A percentile compares a stretch with the other conserved stretches of the same genome.
Evolutionary conservation across 148 eudicot genomes (phyloP).

Genomic region (Cornus suecica): DNA sequence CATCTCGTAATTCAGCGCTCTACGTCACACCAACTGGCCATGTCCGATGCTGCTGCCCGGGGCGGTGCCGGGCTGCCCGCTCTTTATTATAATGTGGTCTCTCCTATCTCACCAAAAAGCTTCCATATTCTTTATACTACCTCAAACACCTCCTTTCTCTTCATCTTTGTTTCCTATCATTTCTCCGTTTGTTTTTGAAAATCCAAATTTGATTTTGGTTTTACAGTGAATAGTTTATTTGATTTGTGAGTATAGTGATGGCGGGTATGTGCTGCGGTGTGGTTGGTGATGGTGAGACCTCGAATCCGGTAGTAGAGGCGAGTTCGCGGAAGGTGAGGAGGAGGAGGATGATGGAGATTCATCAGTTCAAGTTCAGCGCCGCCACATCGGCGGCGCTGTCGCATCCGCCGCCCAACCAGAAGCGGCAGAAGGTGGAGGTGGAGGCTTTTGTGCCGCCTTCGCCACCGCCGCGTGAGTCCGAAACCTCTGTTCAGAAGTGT

Average conservation of each 20-base stretch:
- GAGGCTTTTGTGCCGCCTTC: background rate
- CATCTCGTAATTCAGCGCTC: conserved; percentile 19
- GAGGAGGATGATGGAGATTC: conserved; percentile 50
- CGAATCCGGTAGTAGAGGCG: conserved; percentile 49
- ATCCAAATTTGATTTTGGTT: background rate
- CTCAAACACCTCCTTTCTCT: no score
- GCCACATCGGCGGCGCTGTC: conserved; percentile 16
- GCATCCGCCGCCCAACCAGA: conserved; percentile 9
- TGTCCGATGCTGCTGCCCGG: conserved; percentile 56
- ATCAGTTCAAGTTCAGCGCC: conserved; percentile 37
- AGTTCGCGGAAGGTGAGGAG: conserved; percentile 36
- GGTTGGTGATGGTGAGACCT: conserved; percentile 56
- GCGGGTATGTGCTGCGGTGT: conserved; percentile 81
- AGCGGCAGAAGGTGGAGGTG: conserved; percentile 18
- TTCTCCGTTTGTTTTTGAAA: no score
- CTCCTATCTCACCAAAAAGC: background rate
- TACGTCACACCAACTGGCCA: conserved; percentile 43
- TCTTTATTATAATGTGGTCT: conserved; percentile 24
- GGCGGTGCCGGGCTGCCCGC: conserved; percentile 41
- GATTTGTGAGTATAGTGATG: conserved; percentile 23
- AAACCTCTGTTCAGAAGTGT: background rate
- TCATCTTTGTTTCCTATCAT: no score
- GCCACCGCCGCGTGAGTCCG: conserved; percentile 21
- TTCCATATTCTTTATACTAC: no score
- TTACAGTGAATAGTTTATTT: background rate